Conservation (phyloP, 2,329 filamentous ascomycete species). For the Aurifilum marmelostoma region DNA sequence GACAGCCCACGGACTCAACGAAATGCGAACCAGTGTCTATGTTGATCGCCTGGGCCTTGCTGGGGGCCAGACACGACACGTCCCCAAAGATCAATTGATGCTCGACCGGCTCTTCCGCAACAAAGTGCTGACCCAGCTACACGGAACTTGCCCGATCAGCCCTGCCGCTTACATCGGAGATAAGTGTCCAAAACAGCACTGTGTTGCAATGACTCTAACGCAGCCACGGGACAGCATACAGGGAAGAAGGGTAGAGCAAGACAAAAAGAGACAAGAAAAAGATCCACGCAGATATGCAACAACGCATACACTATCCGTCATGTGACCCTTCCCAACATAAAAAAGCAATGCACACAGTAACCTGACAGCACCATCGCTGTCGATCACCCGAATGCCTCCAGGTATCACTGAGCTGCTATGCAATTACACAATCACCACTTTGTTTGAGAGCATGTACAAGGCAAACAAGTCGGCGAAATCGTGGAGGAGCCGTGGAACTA, state of each 20-base stretch:
- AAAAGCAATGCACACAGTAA: background rate
- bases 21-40: no score
- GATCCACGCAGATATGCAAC: background rate
- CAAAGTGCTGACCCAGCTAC: conserved; percentile 12
- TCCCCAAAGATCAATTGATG: background rate
- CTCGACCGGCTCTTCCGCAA: background rate
- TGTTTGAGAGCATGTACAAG: background rate
- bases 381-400: background rate
- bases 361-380: background rate
- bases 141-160: background rate
- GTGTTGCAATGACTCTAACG: background rate
- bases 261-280: background rate
- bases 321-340: background rate
- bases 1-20: background rate
- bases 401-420: background rate
- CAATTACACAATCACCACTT: background rate
- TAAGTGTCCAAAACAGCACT: conserved; percentile 7
- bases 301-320: conserved; percentile 1
- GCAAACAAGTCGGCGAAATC: background rate
- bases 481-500: background rate
- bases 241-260: background rate
- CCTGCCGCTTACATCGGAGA: conserved; percentile 13
- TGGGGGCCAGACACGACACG: background rate
- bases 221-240: background rate
- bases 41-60: background rate